Evolutionary conservation across 2,329 filamentous ascomycete genomes (phyloP).

Genomic region (Penicillium crustosum): DNA sequence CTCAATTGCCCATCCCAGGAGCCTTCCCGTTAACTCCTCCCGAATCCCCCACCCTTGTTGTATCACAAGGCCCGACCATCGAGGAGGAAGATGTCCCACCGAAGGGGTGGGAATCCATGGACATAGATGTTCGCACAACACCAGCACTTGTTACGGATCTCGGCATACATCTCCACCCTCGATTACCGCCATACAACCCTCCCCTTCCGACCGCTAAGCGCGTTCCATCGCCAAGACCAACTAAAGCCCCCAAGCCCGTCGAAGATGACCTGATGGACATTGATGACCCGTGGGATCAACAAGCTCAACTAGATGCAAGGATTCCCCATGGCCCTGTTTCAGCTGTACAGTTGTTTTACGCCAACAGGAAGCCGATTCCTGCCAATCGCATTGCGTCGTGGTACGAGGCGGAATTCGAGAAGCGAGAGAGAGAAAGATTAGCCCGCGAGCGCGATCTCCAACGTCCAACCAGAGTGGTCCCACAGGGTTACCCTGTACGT

Average conservation of each 20-base stretch:
- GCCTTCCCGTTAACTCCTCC: constrained; percentile 21
- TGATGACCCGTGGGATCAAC: constrained; percentile 25
- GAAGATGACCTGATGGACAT: constrained; percentile 12
- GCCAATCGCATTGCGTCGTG: constrained; percentile 31
- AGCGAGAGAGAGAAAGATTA: constrained; percentile 27
- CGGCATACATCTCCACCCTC: constrained; percentile 18
- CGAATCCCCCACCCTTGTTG: constrained; percentile 15
- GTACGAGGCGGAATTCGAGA: constrained; percentile 29
- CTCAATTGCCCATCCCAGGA: constrained; percentile 15
- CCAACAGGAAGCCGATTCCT: constrained; percentile 24
- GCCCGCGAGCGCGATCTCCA: constrained; percentile 19
- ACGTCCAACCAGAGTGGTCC: constrained; percentile 23
- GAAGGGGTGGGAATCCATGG: constrained; percentile 9
- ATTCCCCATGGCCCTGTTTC: constrained; percentile 31
- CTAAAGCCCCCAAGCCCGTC: constrained; percentile 1
- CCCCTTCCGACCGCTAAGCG: constrained; percentile 5
- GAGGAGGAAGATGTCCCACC: constrained; percentile 8
- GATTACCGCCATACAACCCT: constrained; percentile 2
- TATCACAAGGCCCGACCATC: not conserved
- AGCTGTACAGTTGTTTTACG: constrained; percentile 31
- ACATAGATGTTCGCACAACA: constrained; percentile 6
- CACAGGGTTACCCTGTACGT: constrained; percentile 35
- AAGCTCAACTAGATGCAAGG: constrained; percentile 14
- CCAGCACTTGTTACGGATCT: constrained; percentile 21
- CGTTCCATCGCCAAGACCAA: constrained; percentile 1